A percentile compares a stretch with the other conserved stretches of the same genome.
Evolutionary conservation across 2,329 filamentous ascomycete genomes (phyloP).

Genomic region (Blastomyces percursus): DNA sequence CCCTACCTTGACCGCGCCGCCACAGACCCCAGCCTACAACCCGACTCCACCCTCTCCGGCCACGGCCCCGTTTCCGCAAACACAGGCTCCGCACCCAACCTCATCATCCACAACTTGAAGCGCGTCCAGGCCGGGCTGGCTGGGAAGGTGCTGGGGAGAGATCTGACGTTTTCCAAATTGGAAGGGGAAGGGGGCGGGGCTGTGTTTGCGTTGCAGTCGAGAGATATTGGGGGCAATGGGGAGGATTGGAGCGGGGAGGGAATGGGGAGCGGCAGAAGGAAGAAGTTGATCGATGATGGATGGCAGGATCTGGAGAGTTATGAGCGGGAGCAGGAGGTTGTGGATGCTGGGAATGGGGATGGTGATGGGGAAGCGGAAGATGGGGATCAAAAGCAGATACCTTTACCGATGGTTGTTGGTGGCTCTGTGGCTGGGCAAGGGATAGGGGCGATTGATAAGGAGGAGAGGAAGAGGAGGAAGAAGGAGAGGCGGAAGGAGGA

Average conservation of each 20-base stretch:
- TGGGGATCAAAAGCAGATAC: conserved; percentile 23
- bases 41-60: conserved; percentile 35
- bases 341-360: conserved; percentile 20
- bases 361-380: conserved; percentile 16
- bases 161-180: conserved; percentile 29
- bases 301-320: conserved; percentile 24
- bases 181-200: conserved; percentile 6
- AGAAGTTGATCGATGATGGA: conserved; percentile 8
- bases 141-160: conserved; percentile 33
- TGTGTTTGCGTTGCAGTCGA: conserved; percentile 7
- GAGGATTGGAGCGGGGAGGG: conserved; percentile 28
- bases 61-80: conserved; percentile 34
- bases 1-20: conserved; percentile 33
- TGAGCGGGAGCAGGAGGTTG: conserved; percentile 31
- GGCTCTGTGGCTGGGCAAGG: conserved; percentile 34
- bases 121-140: conserved; percentile 35
- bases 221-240: conserved; percentile 5
- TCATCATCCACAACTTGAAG: conserved; percentile 36
- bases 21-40: conserved; percentile 34
- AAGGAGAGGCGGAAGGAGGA: conserved; percentile 42
- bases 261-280: conserved; percentile 5
- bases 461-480: conserved; percentile 46
- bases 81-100: conserved; percentile 31
- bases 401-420: conserved; percentile 29
- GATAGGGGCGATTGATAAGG: conserved; percentile 37